Conservation (phyloP, 2,329 filamentous ascomycete species). For the Botryotinia calthae region DNA sequence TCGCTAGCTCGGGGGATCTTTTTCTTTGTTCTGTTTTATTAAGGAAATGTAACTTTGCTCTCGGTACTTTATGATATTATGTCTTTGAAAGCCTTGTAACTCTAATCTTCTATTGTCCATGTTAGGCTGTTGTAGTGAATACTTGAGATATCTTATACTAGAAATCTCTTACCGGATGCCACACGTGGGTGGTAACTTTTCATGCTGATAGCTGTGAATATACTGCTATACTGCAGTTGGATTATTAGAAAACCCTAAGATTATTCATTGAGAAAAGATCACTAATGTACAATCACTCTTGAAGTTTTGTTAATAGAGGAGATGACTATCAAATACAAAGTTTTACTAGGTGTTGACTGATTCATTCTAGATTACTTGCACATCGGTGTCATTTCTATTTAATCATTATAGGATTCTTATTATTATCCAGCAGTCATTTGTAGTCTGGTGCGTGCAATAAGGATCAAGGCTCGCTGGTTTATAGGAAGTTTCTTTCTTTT, state of each 20-base stretch:
- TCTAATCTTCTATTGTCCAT: background rate
- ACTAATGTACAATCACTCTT: background rate
- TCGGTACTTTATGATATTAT: background rate
- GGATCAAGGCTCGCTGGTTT: background rate
- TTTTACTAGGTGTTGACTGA: background rate
- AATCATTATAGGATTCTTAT: background rate
- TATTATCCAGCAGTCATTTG: background rate
- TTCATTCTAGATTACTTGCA: background rate
- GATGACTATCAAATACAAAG: background rate
- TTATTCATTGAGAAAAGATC: too few relatives aligned
- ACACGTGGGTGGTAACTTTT: background rate
- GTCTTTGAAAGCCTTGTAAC: background rate
- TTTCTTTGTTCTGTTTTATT: background rate
- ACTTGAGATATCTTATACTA: too few relatives aligned
- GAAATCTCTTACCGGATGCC: background rate
- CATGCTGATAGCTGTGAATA: accelerated
- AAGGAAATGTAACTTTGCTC: background rate
- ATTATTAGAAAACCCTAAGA: accelerated
- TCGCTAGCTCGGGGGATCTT: background rate
- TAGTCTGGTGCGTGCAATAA: background rate
- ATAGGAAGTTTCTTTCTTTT: background rate
- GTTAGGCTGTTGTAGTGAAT: background rate
- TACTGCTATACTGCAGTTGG: background rate
- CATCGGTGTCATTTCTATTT: accelerated
- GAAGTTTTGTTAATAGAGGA: background rate